phyloP scores from a whole-genome alignment of 768 basidiomycete species.

The Pleurotus platypus region DNA sequence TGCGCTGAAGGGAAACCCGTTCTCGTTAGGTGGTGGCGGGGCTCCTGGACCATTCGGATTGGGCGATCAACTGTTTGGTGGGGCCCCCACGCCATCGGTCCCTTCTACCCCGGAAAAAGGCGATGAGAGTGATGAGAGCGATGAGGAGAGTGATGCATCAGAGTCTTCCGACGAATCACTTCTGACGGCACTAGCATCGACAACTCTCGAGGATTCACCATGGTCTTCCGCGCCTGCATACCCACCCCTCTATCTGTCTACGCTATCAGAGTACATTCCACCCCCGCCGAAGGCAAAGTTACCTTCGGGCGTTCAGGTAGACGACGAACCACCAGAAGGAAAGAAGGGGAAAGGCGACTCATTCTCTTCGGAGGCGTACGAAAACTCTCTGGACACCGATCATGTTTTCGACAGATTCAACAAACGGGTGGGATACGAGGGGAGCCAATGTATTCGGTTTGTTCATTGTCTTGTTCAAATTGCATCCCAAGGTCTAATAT shows the following conservation, averaged over 20 bases:
- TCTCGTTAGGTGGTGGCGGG: conserved; percentile 46
- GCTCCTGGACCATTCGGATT: conserved; percentile 43
- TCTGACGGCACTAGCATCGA: conserved; percentile 53
- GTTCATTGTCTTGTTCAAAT: conserved; percentile 18
- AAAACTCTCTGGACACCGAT: conserved; percentile 77
- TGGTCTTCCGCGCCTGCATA: conserved; percentile 69
- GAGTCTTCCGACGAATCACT: conserved; percentile 39
- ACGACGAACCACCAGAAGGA: conserved; percentile 25
- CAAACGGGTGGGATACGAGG: conserved; percentile 63
- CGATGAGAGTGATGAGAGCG: conserved; percentile 30
- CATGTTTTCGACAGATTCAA: conserved; percentile 85
- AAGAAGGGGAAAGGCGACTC: conserved; percentile 39
- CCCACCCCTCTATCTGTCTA: conserved; percentile 70
- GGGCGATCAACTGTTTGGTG: conserved; percentile 67
- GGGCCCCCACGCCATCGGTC: conserved; percentile 15
- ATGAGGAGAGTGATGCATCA: conserved; percentile 29
- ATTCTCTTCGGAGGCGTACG: conserved; percentile 76
- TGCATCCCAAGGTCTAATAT: background rate
- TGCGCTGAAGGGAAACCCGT: conserved; percentile 55
- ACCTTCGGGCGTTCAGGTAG: conserved; percentile 38
- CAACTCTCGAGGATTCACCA: conserved; percentile 53
- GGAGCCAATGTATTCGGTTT: conserved; percentile 86
- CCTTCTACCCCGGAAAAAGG: conserved; percentile 14
- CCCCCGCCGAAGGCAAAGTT: conserved; percentile 48
- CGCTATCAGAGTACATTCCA: conserved; percentile 67